Evolutionary conservation across 805 yeast genomes (phyloP).

Genomic region (Cyberlindnera mrakii): DNA sequence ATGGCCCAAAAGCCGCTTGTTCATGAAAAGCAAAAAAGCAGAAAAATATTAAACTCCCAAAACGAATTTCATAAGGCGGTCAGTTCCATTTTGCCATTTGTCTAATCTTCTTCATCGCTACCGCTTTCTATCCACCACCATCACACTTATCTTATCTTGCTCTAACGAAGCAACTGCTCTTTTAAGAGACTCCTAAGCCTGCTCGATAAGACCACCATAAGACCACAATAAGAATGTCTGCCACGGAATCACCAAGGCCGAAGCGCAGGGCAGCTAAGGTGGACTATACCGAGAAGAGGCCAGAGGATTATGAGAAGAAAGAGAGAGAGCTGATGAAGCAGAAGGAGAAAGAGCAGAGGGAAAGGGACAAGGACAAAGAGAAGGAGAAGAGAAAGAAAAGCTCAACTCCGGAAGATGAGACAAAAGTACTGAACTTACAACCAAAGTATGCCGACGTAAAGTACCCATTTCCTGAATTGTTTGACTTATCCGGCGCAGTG

Average conservation of each 20-base stretch:
- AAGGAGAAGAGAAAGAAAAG: constrained; percentile 6
- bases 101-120: too few relatives aligned
- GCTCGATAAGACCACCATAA: not conserved
- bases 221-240: not conserved
- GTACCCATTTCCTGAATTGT: constrained; percentile 27
- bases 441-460: constrained; percentile 10
- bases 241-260: constrained; percentile 6
- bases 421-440: constrained; percentile 21
- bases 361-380: constrained; percentile 2
- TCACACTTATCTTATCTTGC: too few relatives aligned
- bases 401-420: constrained; percentile 8
- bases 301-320: constrained; percentile 3
- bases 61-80: too few relatives aligned
- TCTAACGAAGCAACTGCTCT: too few relatives aligned
- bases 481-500: constrained; percentile 34
- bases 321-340: constrained; percentile 2
- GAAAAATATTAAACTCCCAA: too few relatives aligned
- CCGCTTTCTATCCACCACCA: too few relatives aligned
- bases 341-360: not conserved
- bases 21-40: too few relatives aligned
- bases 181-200: too few relatives aligned
- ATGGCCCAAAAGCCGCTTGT: too few relatives aligned
- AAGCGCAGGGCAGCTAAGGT: constrained; percentile 21
- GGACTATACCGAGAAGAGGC: constrained; percentile 20
- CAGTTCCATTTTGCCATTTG: too few relatives aligned